Conservation (phyloP, 106 monocot species). For the Chionographis japonica region DNA sequence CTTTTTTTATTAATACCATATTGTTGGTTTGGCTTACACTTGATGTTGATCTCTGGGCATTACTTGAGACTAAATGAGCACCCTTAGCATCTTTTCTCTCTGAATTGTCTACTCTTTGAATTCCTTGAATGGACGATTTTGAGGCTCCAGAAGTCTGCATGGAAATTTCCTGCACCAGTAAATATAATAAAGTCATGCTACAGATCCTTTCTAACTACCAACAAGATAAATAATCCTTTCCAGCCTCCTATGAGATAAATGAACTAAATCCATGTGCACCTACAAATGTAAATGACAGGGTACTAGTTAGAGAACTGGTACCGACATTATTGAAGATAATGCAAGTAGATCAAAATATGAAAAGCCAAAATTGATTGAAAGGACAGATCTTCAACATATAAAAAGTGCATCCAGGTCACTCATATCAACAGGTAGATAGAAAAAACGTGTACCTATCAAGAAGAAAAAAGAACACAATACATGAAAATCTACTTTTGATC, state of each 20-base stretch:
- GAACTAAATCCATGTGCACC: background rate
- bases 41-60: conserved; percentile 5
- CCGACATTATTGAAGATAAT: too few relatives aligned
- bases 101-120: conserved; percentile 16
- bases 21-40: conserved; percentile 4
- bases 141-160: conserved; percentile 25
- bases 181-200: background rate
- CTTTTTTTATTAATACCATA: conserved; percentile 10
- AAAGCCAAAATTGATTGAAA: too few relatives aligned
- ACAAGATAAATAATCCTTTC: background rate
- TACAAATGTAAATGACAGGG: too few relatives aligned
- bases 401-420: too few relatives aligned
- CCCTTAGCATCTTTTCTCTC: background rate
- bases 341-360: too few relatives aligned
- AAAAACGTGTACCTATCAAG: too few relatives aligned
- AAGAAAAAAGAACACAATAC: too few relatives aligned
- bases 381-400: too few relatives aligned
- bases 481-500: too few relatives aligned
- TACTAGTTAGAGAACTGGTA: too few relatives aligned
- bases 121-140: conserved; percentile 18
- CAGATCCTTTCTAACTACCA: too few relatives aligned
- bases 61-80: conserved; percentile 12
- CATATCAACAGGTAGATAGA: too few relatives aligned
- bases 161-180: conserved; percentile 35
- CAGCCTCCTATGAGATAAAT: background rate